Evolutionary conservation across 306 rosid species (phyloP).

Genomic region (Cucurbita argyrosperma): DNA sequence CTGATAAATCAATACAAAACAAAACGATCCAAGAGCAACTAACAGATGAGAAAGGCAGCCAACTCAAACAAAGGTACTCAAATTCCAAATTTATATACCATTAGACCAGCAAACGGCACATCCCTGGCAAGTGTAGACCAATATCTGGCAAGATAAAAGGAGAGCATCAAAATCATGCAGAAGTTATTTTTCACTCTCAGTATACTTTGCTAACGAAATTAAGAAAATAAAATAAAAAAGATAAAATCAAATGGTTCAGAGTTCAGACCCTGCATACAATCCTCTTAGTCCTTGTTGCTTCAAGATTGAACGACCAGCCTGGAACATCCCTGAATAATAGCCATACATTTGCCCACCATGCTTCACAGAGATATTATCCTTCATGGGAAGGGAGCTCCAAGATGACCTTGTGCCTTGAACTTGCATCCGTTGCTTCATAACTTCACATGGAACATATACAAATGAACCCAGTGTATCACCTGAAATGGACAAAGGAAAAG

Average conservation of each 20-base stretch:
- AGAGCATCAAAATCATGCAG: constrained; percentile 10
- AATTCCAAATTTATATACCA: constrained; percentile 26
- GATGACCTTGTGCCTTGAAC: constrained; percentile 69
- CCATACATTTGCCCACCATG: constrained; percentile 44
- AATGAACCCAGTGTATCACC: constrained; percentile 89
- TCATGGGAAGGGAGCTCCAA: constrained; percentile 47
- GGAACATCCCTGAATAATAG: constrained; percentile 73
- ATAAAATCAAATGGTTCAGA: neutral
- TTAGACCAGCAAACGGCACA: constrained; percentile 84
- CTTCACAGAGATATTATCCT: constrained; percentile 28
- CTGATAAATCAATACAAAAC: neutral
- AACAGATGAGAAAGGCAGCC: neutral
- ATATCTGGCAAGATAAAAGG: constrained; percentile 35
- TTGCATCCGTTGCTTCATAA: constrained; percentile 89
- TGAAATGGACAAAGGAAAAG: constrained; percentile 23
- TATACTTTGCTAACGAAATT: neutral
- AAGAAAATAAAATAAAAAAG: neutral
- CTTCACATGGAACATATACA: constrained; percentile 94
- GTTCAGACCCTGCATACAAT: constrained; percentile 67
- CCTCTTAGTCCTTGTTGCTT: constrained; percentile 67
- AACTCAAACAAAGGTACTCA: neutral
- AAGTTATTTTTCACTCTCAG: neutral
- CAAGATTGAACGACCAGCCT: constrained; percentile 77
- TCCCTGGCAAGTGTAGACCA: constrained; percentile 85
- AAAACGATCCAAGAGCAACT: neutral